Evolutionary conservation across 805 yeast genomes (phyloP), one percentile per base, ranked within the genome.

Genomic region (Kluyveromyces starmeri): DNA sequence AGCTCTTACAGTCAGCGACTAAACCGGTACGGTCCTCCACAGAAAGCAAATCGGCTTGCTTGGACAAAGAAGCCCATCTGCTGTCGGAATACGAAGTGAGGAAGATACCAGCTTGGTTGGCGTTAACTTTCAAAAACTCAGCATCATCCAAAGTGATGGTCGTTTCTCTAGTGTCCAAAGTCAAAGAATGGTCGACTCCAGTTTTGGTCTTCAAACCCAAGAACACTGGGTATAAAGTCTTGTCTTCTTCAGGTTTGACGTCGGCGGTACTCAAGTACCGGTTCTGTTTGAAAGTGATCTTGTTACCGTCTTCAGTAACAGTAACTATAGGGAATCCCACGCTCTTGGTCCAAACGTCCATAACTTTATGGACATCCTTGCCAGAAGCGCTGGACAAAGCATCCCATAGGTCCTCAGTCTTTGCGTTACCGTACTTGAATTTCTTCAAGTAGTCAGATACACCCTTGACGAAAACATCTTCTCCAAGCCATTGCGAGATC

Each of bases 401-500:
- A 44, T 67, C 71, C 94, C 94, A 83, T 49, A 83, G 67, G 53
- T 82, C 89, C 30, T 73, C 68, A 25, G 94, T 82, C 44, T 71
- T 62, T 24, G 94, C 83, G 59, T 83, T 83, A 27, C 83, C 80
- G 67, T 78, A 83, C 47, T 75, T 72, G 59, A 81, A 88, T 51
- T 72, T 75, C 56, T 76, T 76, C 60, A 83, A 70, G 58, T 83
- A 83, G 49, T 71, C 68, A 15, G 92, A 75, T 19, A 83, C 92
- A 58, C 94, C 92, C 54, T 75, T 76, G 46, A 81, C 72, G 59
- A 82, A 82, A 20, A 64, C 69, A 43, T 80, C 84, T 55, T 75
- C 88, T 34, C 89, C 89, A 44, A 82, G 67, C 80, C 85, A 80
- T 48, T 70, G 72, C 27, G 84, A 73, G 47, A 82, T 73, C 94